Conservation (phyloP, 2,329 filamentous ascomycete genomes). For the Chaetomium strumarium region DNA sequence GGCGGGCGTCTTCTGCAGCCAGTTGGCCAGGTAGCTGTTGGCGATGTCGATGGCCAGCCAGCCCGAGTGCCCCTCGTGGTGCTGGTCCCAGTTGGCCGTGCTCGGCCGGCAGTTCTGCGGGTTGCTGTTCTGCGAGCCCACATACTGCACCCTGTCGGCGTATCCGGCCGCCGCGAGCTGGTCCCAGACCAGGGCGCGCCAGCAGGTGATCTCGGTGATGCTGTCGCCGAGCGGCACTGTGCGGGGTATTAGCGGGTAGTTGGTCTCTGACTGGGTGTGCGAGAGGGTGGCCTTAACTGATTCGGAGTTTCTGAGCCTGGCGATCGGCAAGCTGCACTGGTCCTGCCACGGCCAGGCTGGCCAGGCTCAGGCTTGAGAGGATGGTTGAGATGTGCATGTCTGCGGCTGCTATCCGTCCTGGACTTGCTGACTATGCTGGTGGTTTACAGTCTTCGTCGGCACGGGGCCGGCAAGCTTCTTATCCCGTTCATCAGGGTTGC, state of each 20-base stretch:
- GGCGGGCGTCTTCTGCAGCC: conserved; percentile 33
- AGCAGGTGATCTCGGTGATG: conserved; percentile 43
- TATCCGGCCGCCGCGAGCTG: conserved; percentile 32
- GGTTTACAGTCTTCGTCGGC: too few relatives aligned
- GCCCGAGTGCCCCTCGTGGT: conserved; percentile 41
- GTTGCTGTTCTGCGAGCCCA: conserved; percentile 37
- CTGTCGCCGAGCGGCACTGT: conserved; percentile 39
- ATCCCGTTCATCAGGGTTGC: too few relatives aligned
- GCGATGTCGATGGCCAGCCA: conserved; percentile 40
- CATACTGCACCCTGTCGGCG: conserved; percentile 35
- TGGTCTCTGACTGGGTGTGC: background rate
- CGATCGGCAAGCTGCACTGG: conserved; percentile 17
- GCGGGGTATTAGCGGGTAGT: background rate
- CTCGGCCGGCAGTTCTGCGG: conserved; percentile 32
- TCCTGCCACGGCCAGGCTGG: conserved; percentile 10
- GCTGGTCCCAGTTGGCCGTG: conserved; percentile 32
- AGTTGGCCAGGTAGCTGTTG: conserved; percentile 34
- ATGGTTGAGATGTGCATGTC: conserved; percentile 18
- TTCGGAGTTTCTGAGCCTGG: conserved; percentile 20
- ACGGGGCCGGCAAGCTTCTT: too few relatives aligned
- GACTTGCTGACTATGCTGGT: too few relatives aligned
- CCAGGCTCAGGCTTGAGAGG: conserved; percentile 13
- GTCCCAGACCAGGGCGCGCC: conserved; percentile 39
- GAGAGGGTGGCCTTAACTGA: conserved; percentile 14
- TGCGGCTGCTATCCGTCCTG: background rate